Evolutionary conservation across 306 rosid species (phyloP), one percentile per base, ranked within the genome.

Genomic region (Sechiopsis laciniata): DNA sequence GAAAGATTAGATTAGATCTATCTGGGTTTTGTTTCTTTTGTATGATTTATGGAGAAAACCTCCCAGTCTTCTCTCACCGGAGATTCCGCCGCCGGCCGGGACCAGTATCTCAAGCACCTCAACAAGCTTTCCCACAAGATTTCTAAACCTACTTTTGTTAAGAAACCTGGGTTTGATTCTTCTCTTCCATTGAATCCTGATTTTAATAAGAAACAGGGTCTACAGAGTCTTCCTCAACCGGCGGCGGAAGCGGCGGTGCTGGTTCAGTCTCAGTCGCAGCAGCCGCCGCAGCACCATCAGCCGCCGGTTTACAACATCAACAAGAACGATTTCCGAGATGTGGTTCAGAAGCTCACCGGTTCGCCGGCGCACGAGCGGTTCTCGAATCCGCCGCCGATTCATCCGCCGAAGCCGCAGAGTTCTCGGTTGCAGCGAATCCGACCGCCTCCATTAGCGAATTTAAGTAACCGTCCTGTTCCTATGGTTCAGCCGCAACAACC

Each of bases 241-340:
- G 69, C 72, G 53, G 26, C 77, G 42, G 56, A 35, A 9, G 65
- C 73, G 2, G 42, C 10, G 11, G 29, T 21, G 37, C 73, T 45
- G 55, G 40, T 59, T 2, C 73, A 67, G 55, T 35, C 74, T 1
- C 82, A 74, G 5, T 14, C 72, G 9, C 84, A 58, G 55, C 86
- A 59, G 53, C 84, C 79, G 68, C 80, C 78, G 2, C 84, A 83
- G 51, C 97, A 89, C 75, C 92, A 94, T 50, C 97, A 94, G 75
- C 97, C 99, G 9, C 99, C 99, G 2, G 97, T 95, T 7, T 95
- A 95, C 79, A 95, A 95, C 80, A 95, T 95, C 80, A 95, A 89
- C 91, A 95, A 95, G 81, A 95, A 82, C 51, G 99, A 95, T 50
- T 95, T 95, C 86, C 78, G 99, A 14, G 97, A 95, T 15, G 96